These are phyloP conservation scores for Xylaria sp. DNA, from an alignment of 2,329 filamentous ascomycete species.

Conservation along the genomic window DNA sequence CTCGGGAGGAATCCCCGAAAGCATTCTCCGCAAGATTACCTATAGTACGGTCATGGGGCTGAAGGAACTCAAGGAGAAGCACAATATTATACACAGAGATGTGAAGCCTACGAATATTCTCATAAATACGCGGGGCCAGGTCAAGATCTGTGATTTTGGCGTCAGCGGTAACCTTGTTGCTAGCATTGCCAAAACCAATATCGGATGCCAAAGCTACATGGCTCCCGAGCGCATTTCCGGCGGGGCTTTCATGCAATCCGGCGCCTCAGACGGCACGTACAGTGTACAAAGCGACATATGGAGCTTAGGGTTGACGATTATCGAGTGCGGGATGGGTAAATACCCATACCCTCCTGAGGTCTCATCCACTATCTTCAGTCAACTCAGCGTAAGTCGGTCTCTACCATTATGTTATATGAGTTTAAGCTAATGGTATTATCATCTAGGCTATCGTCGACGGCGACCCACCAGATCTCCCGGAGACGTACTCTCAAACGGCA, in stretches of 20 bases:
- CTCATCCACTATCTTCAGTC: slow-evolving; percentile 98
- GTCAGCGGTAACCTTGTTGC: slow-evolving; percentile 97
- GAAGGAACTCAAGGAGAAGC: slow-evolving; percentile 94
- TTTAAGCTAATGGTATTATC: slow-evolving; percentile 36
- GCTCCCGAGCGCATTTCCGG: slow-evolving; percentile 94
- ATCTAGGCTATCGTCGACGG: slow-evolving; percentile 94
- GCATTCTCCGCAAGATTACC: slow-evolving; percentile 88
- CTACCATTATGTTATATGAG: not conserved
- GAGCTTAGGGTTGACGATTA: slow-evolving; percentile 93
- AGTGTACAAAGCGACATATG: slow-evolving; percentile 98
- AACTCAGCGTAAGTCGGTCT: slow-evolving; percentile 81
- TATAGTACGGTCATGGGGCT: slow-evolving; percentile 90
- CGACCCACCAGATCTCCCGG: slow-evolving; percentile 89
- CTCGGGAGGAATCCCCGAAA: slow-evolving; percentile 87
- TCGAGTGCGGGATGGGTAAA: slow-evolving; percentile 92
- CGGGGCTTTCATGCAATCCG: slow-evolving; percentile 78
- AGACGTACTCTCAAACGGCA: slow-evolving; percentile 81
- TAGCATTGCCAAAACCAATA: slow-evolving; percentile 98
- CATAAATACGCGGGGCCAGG: slow-evolving; percentile 86
- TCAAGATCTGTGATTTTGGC: slow-evolving; percentile 99
- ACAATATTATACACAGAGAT: slow-evolving; percentile 99
- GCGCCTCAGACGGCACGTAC: slow-evolving; percentile 85
- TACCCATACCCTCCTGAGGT: slow-evolving; percentile 98
- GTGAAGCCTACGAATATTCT: slow-evolving; percentile 99
- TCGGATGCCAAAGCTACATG: slow-evolving; percentile 99